These are phyloP conservation scores for Apiospora hydei DNA, from an alignment of 2,329 filamentous ascomycete species.

Conservation along the genomic window DNA sequence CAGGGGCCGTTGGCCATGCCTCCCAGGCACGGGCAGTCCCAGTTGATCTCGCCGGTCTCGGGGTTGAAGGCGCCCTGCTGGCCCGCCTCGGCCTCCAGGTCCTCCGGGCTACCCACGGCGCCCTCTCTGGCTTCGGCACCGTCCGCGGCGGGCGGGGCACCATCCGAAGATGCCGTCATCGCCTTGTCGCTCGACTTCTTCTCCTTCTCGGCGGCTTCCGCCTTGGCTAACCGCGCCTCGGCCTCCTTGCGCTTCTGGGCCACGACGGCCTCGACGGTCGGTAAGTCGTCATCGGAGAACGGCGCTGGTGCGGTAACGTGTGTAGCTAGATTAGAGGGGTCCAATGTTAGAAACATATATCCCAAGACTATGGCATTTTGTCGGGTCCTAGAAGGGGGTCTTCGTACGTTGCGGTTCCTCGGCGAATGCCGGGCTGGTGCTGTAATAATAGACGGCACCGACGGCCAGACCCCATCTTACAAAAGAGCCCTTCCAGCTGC, in stretches of 20 bases:
- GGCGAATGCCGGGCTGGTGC: constrained; percentile 86
- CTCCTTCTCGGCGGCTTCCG: constrained; percentile 35
- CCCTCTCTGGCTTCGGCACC: constrained; percentile 34
- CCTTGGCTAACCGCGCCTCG: constrained; percentile 43
- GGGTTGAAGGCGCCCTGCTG: constrained; percentile 96
- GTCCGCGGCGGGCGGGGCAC: constrained; percentile 36
- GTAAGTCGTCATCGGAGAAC: constrained; percentile 64
- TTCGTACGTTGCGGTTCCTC: constrained; percentile 79
- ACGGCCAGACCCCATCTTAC: constrained; percentile 78
- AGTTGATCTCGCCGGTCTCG: constrained; percentile 99
- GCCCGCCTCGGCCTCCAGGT: constrained; percentile 79
- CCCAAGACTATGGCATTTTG: not conserved
- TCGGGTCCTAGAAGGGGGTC: constrained; percentile 24
- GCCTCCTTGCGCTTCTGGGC: constrained; percentile 66
- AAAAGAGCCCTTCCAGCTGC: constrained; percentile 82
- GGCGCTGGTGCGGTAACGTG: constrained; percentile 52
- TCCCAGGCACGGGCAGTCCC: constrained; percentile 97
- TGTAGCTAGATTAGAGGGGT: not conserved
- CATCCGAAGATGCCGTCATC: constrained; percentile 31
- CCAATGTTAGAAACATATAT: constrained; percentile 23
- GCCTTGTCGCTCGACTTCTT: constrained; percentile 39
- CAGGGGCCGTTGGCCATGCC: constrained; percentile 98
- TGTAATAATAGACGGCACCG: constrained; percentile 90
- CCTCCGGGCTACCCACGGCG: constrained; percentile 51
- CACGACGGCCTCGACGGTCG: constrained; percentile 72